These are phyloP conservation scores for Thermothelomyces thermophilus DNA, from an alignment of 2,329 filamentous ascomycete species.

Conservation along the genomic window DNA sequence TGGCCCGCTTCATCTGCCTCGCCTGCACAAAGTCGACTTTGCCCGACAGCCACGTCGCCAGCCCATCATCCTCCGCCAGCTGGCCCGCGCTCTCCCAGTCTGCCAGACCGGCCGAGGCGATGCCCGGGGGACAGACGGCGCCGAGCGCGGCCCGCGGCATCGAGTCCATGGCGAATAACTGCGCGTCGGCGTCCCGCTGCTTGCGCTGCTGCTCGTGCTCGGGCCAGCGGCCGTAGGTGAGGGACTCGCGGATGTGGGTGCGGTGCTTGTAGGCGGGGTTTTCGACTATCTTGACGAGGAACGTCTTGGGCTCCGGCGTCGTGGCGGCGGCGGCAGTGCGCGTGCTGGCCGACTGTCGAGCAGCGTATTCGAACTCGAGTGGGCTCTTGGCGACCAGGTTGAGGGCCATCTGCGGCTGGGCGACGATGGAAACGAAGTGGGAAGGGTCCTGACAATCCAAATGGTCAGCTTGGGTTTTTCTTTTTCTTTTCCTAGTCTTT, in stretches of 20 bases:
- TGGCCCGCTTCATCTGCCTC: not conserved
- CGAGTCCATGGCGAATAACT: slow-evolving; percentile 25
- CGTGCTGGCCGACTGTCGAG: slow-evolving; percentile 7
- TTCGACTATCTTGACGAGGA: slow-evolving; percentile 38
- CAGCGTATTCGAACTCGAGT: slow-evolving; percentile 38
- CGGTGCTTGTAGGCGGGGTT: slow-evolving; percentile 36
- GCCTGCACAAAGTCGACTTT: slow-evolving; percentile 1
- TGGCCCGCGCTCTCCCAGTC: slow-evolving; percentile 35
- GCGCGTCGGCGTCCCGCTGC: not conserved
- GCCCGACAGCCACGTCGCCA: not conserved
- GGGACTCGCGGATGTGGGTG: slow-evolving; percentile 30
- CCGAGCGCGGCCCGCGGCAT: slow-evolving; percentile 34
- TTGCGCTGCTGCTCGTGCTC: slow-evolving; percentile 13
- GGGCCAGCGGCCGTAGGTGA: slow-evolving; percentile 40
- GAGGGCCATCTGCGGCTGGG: slow-evolving; percentile 33
- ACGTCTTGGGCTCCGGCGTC: slow-evolving; percentile 27
- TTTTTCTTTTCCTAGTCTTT: too few relatives aligned
- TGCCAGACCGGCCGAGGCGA: slow-evolving; percentile 35
- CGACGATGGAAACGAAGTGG: slow-evolving; percentile 46
- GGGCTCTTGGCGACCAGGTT: slow-evolving; percentile 41
- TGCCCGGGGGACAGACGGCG: slow-evolving; percentile 34
- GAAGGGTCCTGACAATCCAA: slow-evolving; percentile 37
- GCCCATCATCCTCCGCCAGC: slow-evolving; percentile 1
- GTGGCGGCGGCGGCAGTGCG: too few relatives aligned
- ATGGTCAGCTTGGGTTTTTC: not conserved